Percentiles rank a stretch among this genome's conserved stretches.
Conservation (phyloP, 2,329 filamentous ascomycete species). For the Aspergillus sp. region DNA sequence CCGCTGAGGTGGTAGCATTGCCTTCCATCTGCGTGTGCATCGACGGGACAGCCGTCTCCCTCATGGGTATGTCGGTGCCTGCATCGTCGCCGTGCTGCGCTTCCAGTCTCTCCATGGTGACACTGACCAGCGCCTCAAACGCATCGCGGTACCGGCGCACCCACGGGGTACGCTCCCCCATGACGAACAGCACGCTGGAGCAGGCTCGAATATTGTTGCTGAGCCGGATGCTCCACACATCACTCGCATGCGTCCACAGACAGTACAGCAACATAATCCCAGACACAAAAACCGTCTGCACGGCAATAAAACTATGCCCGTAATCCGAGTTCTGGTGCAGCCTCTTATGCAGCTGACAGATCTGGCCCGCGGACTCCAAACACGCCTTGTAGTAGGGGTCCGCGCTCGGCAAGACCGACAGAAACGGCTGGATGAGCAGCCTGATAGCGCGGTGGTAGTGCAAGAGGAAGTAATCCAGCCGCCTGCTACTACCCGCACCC, state of each 20-base stretch:
- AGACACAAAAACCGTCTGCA: not conserved
- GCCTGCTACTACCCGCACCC: not conserved
- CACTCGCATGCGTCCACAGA: not conserved
- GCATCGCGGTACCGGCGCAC: not conserved
- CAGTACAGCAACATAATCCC: not conserved
- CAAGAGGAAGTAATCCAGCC: not conserved
- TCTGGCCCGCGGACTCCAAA: not conserved
- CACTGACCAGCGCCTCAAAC: not conserved
- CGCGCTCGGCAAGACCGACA: not conserved
- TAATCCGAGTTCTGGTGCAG: not conserved
- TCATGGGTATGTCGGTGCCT: not conserved
- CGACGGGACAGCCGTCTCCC: not conserved
- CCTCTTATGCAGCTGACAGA: not conserved
- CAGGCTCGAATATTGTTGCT: not conserved
- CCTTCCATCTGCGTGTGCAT: too few species aligned
- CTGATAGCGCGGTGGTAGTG: not conserved
- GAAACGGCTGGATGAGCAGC: not conserved
- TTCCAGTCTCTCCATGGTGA: not conserved
- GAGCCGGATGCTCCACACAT: not conserved
- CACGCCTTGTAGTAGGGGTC: not conserved
- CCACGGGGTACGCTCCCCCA: not conserved
- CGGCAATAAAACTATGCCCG: not conserved
- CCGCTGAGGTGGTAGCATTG: too few species aligned
- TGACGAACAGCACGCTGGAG: not conserved
- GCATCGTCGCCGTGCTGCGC: not conserved